Base-by-base conservation (phyloP, 1,284 basidiomycete species). In the Cryptococcus deneoformans region DNA sequence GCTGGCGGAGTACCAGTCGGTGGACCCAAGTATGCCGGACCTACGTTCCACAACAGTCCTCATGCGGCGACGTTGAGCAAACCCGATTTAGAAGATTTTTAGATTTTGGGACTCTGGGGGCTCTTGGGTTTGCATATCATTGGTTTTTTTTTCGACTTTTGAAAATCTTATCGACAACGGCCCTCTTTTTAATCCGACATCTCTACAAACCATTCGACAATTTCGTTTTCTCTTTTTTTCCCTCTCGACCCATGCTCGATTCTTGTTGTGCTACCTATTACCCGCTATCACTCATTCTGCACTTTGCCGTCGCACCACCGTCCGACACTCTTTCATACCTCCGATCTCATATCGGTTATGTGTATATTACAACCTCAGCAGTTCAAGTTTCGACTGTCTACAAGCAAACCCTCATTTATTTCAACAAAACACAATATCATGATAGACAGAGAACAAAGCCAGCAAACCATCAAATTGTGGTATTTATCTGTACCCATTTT, bases 1-100 rank as follows among this genome's bases (percentile, higher is more conserved):
- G 47, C 52, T 16, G 4, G 20, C 46, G 24, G 55, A 24, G 6
- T 20, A 37, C 10, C 40, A 42, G 55, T 45, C 14, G 38, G 43
- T n/a, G 56, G 29, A 64, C 60, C 20, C 37, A 72, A 71, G 54
- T 77, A 77, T 57, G 76, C 76, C 8, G 75, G 75, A 14, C 72
- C 73, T 46, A 74, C 71, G 5, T 76, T 76, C 61, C 76, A 77
- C 61, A 76, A 76, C 60, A 73, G 73, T 8, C 76, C 76, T 46
- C 67, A 69, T 44, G 72, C 69, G 5, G 62, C 59, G 37, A 63
- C 65, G 11, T 59, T 77, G 29, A 69, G 73, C 12, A 71, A 73
- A 60, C 76, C 76, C 40, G 72, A 76, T 49, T 60, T 75, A 40
- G 70, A 73, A 54, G 74, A 76, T 65, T 76, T 75, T 51, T 76